Conservation (phyloP, 2,329 filamentous ascomycete genomes). For the Epicoccum sorghinum region DNA sequence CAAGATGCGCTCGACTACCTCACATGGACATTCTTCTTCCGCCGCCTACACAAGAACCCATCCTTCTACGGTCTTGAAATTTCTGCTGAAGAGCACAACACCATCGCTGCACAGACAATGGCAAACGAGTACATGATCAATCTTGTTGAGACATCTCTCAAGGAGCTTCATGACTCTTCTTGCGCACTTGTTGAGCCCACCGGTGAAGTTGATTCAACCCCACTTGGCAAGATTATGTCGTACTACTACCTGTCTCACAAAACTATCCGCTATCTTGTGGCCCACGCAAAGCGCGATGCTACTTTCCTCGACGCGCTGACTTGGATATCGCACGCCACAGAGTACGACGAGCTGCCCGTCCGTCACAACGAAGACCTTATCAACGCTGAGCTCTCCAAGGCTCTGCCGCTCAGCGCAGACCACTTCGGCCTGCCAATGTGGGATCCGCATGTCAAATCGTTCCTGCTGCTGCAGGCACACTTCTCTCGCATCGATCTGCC, state of each 20-base stretch:
- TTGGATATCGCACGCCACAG: slow-evolving; percentile 92
- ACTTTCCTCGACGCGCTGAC: slow-evolving; percentile 81
- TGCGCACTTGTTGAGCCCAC: slow-evolving; percentile 85
- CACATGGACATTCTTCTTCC: slow-evolving; percentile 99
- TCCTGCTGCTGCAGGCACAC: slow-evolving; percentile 90
- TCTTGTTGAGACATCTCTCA: slow-evolving; percentile 85
- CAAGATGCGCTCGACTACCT: slow-evolving; percentile 97
- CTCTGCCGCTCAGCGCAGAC: slow-evolving; percentile 72
- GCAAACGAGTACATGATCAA: slow-evolving; percentile 96
- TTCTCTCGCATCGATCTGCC: slow-evolving; percentile 92
- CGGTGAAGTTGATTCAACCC: slow-evolving; percentile 86
- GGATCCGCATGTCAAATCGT: slow-evolving; percentile 98
- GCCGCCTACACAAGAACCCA: slow-evolving; percentile 94
- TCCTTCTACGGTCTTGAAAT: slow-evolving; percentile 98
- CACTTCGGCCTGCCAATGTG: slow-evolving; percentile 82
- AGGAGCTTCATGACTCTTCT: slow-evolving; percentile 79
- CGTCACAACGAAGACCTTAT: slow-evolving; percentile 98
- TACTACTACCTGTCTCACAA: slow-evolving; percentile 97
- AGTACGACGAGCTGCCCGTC: slow-evolving; percentile 97
- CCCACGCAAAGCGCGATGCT: slow-evolving; percentile 75
- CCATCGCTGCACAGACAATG: slow-evolving; percentile 78
- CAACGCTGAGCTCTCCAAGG: slow-evolving; percentile 85
- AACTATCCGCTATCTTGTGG: slow-evolving; percentile 84
- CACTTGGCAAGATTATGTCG: slow-evolving; percentile 97
- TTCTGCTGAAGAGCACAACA: slow-evolving; percentile 89